These are phyloP conservation scores for Botrytis paeoniae DNA, from an alignment of 2,329 filamentous ascomycete species.

Conservation along the genomic window DNA sequence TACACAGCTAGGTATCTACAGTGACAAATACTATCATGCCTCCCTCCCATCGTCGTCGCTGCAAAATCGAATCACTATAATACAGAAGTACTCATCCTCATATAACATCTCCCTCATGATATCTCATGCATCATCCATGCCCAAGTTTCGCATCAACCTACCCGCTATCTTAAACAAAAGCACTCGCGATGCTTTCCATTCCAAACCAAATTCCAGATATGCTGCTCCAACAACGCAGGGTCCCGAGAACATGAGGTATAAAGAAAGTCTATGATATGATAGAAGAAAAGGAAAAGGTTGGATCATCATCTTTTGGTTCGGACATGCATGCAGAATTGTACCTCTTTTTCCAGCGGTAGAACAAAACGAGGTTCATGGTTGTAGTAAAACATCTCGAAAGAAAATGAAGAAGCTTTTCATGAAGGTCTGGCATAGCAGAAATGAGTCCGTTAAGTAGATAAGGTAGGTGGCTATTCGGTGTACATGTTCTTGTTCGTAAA, in stretches of 20 bases:
- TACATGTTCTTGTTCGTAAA: slow-evolving; percentile 23
- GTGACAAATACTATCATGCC: slow-evolving; percentile 15
- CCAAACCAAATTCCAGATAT: slow-evolving; percentile 17
- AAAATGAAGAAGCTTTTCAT: slow-evolving; percentile 29
- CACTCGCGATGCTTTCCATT: slow-evolving; percentile 11
- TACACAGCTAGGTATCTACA: slow-evolving; percentile 26
- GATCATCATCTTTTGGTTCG: slow-evolving; percentile 4
- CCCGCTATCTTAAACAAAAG: slow-evolving; percentile 13
- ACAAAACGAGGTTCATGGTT: slow-evolving; percentile 15
- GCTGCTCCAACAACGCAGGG: slow-evolving; percentile 7
- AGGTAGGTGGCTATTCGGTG: slow-evolving; percentile 14
- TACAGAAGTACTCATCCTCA: slow-evolving; percentile 18
- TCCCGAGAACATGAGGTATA: slow-evolving; percentile 13
- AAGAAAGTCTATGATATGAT: slow-evolving; percentile 22
- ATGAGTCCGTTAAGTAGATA: slow-evolving; percentile 4
- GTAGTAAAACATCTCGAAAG: slow-evolving; percentile 35
- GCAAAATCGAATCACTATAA: slow-evolving; percentile 22
- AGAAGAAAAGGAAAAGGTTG: not conserved
- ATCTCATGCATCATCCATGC: slow-evolving; percentile 5
- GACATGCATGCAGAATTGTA: slow-evolving; percentile 12
- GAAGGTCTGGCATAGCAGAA: slow-evolving; percentile 25
- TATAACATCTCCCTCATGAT: slow-evolving; percentile 14
- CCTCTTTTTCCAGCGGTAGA: slow-evolving; percentile 17
- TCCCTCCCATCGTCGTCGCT: slow-evolving; percentile 4
- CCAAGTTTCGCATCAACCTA: not conserved